Evolutionary conservation across 2,329 filamentous ascomycete species (phyloP).

Genomic region (Lachnellula arida): DNA sequence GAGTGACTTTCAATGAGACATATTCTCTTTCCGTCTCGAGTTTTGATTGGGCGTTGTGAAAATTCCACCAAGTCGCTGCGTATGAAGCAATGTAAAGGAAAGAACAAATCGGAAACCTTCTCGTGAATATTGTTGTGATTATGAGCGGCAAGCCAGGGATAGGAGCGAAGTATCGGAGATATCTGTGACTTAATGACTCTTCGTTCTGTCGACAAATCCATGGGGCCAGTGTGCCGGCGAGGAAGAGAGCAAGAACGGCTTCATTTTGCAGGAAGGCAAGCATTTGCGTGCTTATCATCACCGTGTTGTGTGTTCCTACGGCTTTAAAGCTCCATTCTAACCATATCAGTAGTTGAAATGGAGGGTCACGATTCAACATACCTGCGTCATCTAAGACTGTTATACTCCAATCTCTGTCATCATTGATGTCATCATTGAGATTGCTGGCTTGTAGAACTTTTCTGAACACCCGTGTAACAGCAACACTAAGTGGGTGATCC

Average conservation of each 20-base stretch:
- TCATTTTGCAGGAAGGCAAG: not conserved
- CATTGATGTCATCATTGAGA: not conserved
- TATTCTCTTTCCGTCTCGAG: not conserved
- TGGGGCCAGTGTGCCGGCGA: not conserved
- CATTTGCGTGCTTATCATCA: not conserved
- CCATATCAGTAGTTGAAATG: not conserved
- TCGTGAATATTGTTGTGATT: not conserved
- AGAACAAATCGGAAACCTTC: not conserved
- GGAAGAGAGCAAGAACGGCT: not conserved
- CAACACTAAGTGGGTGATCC: not conserved
- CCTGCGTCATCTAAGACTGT: not conserved
- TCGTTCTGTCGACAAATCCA: not conserved
- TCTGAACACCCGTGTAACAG: not conserved
- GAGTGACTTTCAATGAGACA: not conserved
- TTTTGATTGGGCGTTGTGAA: not conserved
- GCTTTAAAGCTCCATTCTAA: not conserved
- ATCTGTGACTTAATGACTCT: not conserved
- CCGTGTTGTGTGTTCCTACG: not conserved
- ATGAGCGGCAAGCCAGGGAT: not conserved
- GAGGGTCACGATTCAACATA: not conserved
- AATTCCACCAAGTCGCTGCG: not conserved
- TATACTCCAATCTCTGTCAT: not conserved
- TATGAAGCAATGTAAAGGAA: not conserved
- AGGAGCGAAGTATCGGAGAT: not conserved
- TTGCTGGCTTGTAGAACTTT: not conserved